Evolutionary conservation across 768 basidiomycete genomes (phyloP).

Genomic region (Lactarius hengduanensis): DNA sequence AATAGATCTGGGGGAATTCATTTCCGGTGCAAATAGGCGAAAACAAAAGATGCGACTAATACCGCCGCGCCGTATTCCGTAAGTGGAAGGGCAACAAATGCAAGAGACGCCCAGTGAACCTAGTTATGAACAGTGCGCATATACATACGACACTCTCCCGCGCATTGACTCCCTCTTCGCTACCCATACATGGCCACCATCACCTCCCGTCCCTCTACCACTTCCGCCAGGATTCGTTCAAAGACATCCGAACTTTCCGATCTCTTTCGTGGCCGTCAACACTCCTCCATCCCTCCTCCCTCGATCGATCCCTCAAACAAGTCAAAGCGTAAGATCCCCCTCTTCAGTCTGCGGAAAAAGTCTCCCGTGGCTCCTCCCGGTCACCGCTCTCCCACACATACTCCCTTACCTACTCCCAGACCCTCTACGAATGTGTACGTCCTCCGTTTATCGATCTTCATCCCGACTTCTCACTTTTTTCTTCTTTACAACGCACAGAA

Average conservation of each 20-base stretch:
- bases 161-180: slow-evolving; percentile 4
- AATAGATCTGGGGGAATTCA: slow-evolving; percentile 8
- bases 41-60: slow-evolving; percentile 14
- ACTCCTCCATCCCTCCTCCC: slow-evolving; percentile 9
- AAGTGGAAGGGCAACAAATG: not conserved
- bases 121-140: slow-evolving; percentile 5
- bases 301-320: slow-evolving; percentile 10
- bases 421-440: slow-evolving; percentile 18
- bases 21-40: slow-evolving; percentile 17
- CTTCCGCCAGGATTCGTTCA: slow-evolving; percentile 23
- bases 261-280: slow-evolving; percentile 26
- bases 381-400: slow-evolving; percentile 2
- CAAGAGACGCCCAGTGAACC: not conserved
- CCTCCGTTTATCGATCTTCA: not conserved
- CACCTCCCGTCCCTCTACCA: slow-evolving; percentile 18
- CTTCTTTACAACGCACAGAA: not conserved
- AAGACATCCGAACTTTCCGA: slow-evolving; percentile 28
- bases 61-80: slow-evolving; percentile 11
- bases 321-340: slow-evolving; percentile 26
- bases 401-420: slow-evolving; percentile 6
- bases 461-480: not conserved
- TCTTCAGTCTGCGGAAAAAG: slow-evolving; percentile 28
- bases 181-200: slow-evolving; percentile 13
- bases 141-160: slow-evolving; percentile 16
- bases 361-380: slow-evolving; percentile 8